Evolutionary conservation across 2,329 filamentous ascomycete species (phyloP), one percentile per base, ranked within the genome.

Genomic region (Cladosporium sp.): DNA sequence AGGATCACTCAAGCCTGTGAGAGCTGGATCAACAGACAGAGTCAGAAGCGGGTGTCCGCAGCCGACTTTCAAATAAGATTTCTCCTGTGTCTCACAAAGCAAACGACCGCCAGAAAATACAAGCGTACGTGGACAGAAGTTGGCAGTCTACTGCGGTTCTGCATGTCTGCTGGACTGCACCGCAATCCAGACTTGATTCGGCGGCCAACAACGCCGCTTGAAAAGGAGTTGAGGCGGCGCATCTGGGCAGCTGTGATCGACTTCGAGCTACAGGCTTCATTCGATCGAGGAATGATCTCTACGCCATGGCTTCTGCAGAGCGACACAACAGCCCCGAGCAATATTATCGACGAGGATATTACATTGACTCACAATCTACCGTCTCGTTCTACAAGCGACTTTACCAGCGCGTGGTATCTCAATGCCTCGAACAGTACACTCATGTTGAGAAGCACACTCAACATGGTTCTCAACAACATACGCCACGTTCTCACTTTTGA

Each of bases 171-270:
- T 14, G 82, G 82, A 0, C 75, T 83, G 49, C 82, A 85, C 64
- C 75, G 80, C 17, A 75, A 81, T 50, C 76, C 79, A 0, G 70
- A 69, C 5, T 62, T 74, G 64, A 60, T 74, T 62, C 63, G 72
- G 59, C 66, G 73, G 59, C 64, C 66, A 25, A 72, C 75, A 9
- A 72, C 71, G 3, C 67, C 73, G 2, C 79, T 80, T 30, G 78
- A 82, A 40, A 76, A 78, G 55, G 78, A 82, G 59, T 79, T 82
- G 77, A 77, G 82, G 54, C 75, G 80, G 55, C 75, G 83, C 43
- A 70, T 86, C 2, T 86, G 83, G 83, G 75, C 74, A 1, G 83
- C 82, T 1, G 80, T 84, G 9, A 70, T 81, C 9, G 82, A 85
- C 63, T 69, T 85, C 25, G 82, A 85, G 58, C 67, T 84, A 2